These are phyloP conservation scores for Alternaria postmessia DNA, from an alignment of 2,329 filamentous ascomycete genomes.

Conservation along the genomic window DNA sequence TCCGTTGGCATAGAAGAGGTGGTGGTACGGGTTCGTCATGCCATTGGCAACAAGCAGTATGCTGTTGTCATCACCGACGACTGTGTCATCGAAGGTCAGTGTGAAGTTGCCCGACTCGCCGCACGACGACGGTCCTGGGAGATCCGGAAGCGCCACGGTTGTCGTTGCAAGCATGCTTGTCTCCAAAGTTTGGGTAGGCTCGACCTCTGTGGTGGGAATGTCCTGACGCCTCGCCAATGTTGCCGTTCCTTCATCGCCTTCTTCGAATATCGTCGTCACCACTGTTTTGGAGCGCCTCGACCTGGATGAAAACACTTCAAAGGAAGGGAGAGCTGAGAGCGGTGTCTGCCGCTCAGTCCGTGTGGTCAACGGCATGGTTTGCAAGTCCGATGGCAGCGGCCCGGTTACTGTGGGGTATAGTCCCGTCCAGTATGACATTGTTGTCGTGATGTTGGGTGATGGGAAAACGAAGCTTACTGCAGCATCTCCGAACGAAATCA, in stretches of 20 bases:
- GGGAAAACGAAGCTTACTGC: constrained; percentile 42
- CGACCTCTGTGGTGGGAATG: background rate
- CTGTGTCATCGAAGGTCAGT: constrained; percentile 38
- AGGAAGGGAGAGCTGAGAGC: constrained; percentile 30
- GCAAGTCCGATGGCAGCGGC: constrained; percentile 33
- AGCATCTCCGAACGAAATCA: constrained; percentile 35
- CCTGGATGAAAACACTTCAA: constrained; percentile 24
- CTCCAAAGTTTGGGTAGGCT: background rate
- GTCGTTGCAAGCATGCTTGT: background rate
- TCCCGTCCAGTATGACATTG: constrained; percentile 45
- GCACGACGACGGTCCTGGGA: constrained; percentile 40
- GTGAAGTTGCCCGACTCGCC: constrained; percentile 58
- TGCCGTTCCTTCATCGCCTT: background rate
- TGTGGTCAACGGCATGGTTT: constrained; percentile 31
- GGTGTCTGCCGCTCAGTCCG: constrained; percentile 32
- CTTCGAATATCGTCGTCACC: constrained; percentile 15
- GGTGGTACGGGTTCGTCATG: constrained; percentile 59
- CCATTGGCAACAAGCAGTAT: constrained; percentile 49
- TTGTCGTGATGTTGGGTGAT: constrained; percentile 39
- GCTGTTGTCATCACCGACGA: constrained; percentile 34
- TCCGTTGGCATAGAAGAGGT: constrained; percentile 61
- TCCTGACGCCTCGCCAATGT: constrained; percentile 8
- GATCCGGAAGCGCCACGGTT: constrained; percentile 1
- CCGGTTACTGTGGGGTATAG: constrained; percentile 39
- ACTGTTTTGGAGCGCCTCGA: constrained; percentile 23